Percentiles rank a stretch among this genome's conserved stretches.
Evolutionary conservation across 495 filamentous ascomycete species (phyloP).

Genomic region (Tuber calosporum): DNA sequence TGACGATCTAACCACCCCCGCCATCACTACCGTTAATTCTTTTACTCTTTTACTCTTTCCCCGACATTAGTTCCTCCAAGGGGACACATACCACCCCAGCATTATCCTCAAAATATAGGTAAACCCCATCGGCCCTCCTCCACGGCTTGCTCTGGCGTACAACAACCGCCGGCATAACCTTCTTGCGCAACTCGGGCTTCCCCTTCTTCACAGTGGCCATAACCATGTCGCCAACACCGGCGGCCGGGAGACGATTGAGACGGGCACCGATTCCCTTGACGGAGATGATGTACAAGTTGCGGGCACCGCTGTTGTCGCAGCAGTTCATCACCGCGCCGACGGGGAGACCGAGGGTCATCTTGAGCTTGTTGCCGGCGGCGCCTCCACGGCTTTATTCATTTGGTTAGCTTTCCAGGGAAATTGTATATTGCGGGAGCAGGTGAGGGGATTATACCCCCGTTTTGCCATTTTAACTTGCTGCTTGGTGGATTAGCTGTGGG

Average conservation of each 20-base stretch:
- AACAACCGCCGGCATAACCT: slow-evolving; percentile 98
- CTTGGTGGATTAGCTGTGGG: not conserved
- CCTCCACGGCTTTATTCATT: slow-evolving; percentile 54
- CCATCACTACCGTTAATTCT: slow-evolving; percentile 15
- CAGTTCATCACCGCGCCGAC: slow-evolving; percentile 95
- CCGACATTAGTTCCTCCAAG: not conserved
- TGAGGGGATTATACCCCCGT: not conserved
- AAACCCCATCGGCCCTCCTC: slow-evolving; percentile 94
- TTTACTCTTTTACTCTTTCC: not conserved
- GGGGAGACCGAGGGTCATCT: slow-evolving; percentile 99
- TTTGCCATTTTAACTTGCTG: not conserved
- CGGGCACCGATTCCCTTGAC: slow-evolving; percentile 98
- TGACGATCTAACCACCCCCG: slow-evolving; percentile 69
- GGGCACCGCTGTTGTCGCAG: slow-evolving; percentile 96
- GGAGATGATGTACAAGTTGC: slow-evolving; percentile 99
- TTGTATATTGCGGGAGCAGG: not conserved
- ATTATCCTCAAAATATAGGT: slow-evolving; percentile 99
- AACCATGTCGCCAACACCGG: slow-evolving; percentile 98
- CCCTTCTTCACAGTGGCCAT: slow-evolving; percentile 99
- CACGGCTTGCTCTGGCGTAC: slow-evolving; percentile 98
- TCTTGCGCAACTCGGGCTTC: slow-evolving; percentile 98
- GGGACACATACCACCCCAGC: slow-evolving; percentile 82
- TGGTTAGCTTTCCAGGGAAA: not conserved
- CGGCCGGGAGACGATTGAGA: slow-evolving; percentile 94
- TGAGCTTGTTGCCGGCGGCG: slow-evolving; percentile 98